Base-by-base conservation (phyloP, 2,329 filamentous ascomycete genomes). In the Neofusicoccum kwambonambiense region DNA sequence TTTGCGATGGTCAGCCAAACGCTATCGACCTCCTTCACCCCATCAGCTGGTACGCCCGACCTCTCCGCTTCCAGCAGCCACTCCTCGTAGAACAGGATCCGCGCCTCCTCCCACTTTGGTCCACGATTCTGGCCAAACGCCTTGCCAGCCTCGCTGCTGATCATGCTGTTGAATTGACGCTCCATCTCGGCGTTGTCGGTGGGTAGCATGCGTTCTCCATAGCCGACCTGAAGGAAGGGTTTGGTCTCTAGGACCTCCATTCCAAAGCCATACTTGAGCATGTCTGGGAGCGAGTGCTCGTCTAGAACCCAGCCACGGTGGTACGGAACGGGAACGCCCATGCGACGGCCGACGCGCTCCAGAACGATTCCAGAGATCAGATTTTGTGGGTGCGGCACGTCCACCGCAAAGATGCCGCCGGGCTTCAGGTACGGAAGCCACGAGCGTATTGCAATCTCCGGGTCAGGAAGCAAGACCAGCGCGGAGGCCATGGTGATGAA, bases 381-480 rank as follows among this genome's bases (percentile, higher is more conserved):
- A 39, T 75, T 80, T 9, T 71, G 65, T 2, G 78, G 76, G 61
- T 80, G 76, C 7, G 76, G 76, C 6, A 74, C 74, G 66, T 81
- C 79, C 8, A 76, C 58, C 27, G 78, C 73, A 7, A 81, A 64
- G 11, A 74, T 64, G 1, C 79, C 79, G 15, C 77, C 77, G 35
- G 77, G 76, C 68, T 78, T 80, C 51, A 81, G 65, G 60, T 74
- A 80, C 9, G 62, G 67, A 13, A 69, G 64, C 79, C 79, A 81
- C 34, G 74, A 70, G 66, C 72, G 71, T 11, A 81, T 69, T 3
- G 77, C 77, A 22, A 67, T 70, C 39, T 69, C 70, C 3, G 78
- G 77, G 47, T 80, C 72, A 3, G 74, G 71, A 7, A 81, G 75
- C 11, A 81, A 69, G 15, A 80, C 78, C 11, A 81, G 66, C 31